Evolutionary conservation across 345 rosid species (phyloP), one percentile per base, ranked within the genome.

Genomic region (Salix dunnii): DNA sequence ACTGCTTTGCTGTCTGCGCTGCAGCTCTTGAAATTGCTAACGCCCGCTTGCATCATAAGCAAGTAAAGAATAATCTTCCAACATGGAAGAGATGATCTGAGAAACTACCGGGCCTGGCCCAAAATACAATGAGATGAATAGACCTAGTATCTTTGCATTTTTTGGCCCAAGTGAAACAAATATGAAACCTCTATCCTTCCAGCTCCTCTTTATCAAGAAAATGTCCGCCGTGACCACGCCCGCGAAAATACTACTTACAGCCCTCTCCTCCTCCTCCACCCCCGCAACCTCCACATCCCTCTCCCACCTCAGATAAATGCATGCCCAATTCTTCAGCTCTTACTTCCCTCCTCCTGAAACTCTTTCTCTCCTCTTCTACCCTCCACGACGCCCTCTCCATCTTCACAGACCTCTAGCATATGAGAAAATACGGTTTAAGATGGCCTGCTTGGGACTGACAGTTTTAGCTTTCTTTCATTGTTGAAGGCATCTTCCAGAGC

Each of bases 391-490:
- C 90, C 28, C 81, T 87, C 82, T 82, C 86, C 63, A 63, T 89
- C 85, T 87, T 89, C 79, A 79, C 79, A 55, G 83, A 86, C 60
- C 51, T 84, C 20, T 80, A 31, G 76, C 79, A 36, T 87, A 85
- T 72, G 73, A 58, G 74, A 84, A 76, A 77, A 74, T 88, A 23
- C 78, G 81, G 80, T 65, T n/a, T 27, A 55, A 73, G 70, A 46
- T 7, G 88, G 84, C 48, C 33, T 85, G 51, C 60, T 46, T 23
- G 76, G 79, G 27, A 5, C 86, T 13, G 90, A 86, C 79, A 79
- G 82, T 68, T 86, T 83, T 74, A 86, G 86, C 62, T 88, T 88
- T 76, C 89, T 84, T 76, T 85, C 86, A 4, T 78, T 86, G 70
- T 72, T 86, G n/a, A 87, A 87, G 82, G 87, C 90, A 0, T 86